Conservation (phyloP, 139 green algal genomes). For the Chlorokybus atmophyticus region DNA sequence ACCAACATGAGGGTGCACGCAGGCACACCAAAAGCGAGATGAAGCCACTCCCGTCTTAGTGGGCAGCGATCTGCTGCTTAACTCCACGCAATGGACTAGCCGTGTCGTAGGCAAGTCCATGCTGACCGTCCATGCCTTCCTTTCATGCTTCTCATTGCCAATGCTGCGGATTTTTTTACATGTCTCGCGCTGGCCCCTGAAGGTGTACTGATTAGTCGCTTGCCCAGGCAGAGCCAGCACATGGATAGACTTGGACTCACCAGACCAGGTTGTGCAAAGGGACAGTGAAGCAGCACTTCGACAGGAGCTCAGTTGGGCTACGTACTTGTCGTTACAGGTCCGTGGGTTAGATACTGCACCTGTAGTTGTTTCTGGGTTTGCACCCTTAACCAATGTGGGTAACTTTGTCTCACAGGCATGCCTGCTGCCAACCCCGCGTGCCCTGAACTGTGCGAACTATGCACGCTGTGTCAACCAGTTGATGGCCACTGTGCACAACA, state of each 20-base stretch:
- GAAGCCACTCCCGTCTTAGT: slow-evolving; percentile 27
- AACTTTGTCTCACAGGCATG: slow-evolving; percentile 17
- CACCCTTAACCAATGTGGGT: not conserved
- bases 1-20: not conserved
- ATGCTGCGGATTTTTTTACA: not conserved
- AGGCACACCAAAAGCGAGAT: not conserved
- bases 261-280: slow-evolving; percentile 19
- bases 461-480: slow-evolving; percentile 56
- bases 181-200: not conserved
- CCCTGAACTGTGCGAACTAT: slow-evolving; percentile 42
- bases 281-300: slow-evolving; percentile 46
- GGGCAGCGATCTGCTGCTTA: slow-evolving; percentile 53
- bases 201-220: too few relatives aligned
- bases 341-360: not conserved
- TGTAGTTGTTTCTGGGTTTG: slow-evolving; percentile 7
- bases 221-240: slow-evolving; percentile 32
- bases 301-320: slow-evolving; percentile 81
- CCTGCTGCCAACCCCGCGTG: slow-evolving; percentile 26
- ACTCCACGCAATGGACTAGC: slow-evolving; percentile 37
- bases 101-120: slow-evolving; percentile 41
- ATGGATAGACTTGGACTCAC: slow-evolving; percentile 68
- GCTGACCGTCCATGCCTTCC: not conserved
- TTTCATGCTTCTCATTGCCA: not conserved
- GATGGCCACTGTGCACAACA: slow-evolving; percentile 38
- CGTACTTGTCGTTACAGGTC: slow-evolving; percentile 77